Conservation (phyloP, 805 yeast genomes). For the Debaryomyces tyrocola region DNA sequence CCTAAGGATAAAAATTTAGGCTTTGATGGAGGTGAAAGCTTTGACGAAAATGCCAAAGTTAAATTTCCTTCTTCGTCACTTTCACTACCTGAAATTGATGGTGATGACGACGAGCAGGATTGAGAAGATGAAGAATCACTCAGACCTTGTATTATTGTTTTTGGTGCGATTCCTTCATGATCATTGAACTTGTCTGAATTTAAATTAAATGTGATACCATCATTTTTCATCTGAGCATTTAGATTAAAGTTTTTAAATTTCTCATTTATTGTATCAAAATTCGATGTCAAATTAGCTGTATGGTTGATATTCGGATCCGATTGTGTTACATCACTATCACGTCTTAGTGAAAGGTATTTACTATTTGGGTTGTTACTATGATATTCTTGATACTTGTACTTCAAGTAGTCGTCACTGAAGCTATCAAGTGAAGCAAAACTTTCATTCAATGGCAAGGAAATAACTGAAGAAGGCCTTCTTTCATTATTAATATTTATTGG, state of each 20-base stretch:
- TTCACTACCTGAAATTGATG: constrained; percentile 11
- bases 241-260: constrained; percentile 38
- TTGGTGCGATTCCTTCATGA: constrained; percentile 23
- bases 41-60: constrained; percentile 45
- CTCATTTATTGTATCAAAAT: constrained; percentile 23
- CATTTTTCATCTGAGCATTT: constrained; percentile 34
- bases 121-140: constrained; percentile 9
- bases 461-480: constrained; percentile 61
- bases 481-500: constrained; percentile 27
- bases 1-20: constrained; percentile 34
- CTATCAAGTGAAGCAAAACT: constrained; percentile 80
- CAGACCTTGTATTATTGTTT: constrained; percentile 1
- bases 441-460: constrained; percentile 66
- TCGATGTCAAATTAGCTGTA: not conserved
- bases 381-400: constrained; percentile 36
- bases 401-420: constrained; percentile 57
- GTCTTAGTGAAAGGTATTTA: not conserved
- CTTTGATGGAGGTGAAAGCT: constrained; percentile 31
- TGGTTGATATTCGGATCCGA: constrained; percentile 6
- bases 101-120: constrained; percentile 11
- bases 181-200: constrained; percentile 7
- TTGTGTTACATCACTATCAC: constrained; percentile 7
- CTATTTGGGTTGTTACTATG: constrained; percentile 12
- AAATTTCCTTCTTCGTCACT: constrained; percentile 45
- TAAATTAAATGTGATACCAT: not conserved